These are phyloP conservation scores for Gossypium gossypioides DNA, from an alignment of 441 rosid species.

Conservation along the genomic window DNA sequence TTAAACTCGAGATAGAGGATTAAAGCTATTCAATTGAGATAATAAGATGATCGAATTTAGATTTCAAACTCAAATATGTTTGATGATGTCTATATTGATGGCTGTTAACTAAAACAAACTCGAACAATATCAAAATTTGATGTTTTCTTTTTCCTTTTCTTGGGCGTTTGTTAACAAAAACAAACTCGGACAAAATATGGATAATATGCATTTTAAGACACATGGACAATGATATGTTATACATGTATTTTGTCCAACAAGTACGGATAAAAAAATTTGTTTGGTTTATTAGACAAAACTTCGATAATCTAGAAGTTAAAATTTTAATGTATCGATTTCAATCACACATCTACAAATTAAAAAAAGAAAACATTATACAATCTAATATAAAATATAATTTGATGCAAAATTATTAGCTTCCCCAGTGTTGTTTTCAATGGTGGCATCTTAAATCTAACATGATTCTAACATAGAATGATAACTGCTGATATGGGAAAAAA, in stretches of 20 bases:
- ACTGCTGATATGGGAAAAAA: neutral
- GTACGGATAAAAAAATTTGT: neutral
- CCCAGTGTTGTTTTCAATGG: too few relatives aligned
- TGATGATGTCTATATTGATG: neutral
- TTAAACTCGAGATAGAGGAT: neutral
- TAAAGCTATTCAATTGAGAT: neutral
- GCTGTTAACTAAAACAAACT: neutral
- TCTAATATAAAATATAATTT: too few relatives aligned
- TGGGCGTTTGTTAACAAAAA: neutral
- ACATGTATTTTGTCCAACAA: neutral
- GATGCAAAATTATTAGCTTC: too few relatives aligned
- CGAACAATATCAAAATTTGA: neutral
- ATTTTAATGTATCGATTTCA: neutral
- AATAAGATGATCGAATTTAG: neutral
- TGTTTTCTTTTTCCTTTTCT: neutral
- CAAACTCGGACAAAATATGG: neutral
- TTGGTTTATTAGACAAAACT: neutral
- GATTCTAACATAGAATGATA: neutral
- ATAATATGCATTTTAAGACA: neutral
- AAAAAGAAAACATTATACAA: too few relatives aligned
- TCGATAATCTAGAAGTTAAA: neutral
- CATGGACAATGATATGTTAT: neutral
- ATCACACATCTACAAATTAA: neutral
- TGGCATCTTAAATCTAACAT: neutral
- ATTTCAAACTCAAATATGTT: neutral